Base-by-base conservation (phyloP, 1,284 basidiomycete species). In the Moesziomyces antarcticus region DNA sequence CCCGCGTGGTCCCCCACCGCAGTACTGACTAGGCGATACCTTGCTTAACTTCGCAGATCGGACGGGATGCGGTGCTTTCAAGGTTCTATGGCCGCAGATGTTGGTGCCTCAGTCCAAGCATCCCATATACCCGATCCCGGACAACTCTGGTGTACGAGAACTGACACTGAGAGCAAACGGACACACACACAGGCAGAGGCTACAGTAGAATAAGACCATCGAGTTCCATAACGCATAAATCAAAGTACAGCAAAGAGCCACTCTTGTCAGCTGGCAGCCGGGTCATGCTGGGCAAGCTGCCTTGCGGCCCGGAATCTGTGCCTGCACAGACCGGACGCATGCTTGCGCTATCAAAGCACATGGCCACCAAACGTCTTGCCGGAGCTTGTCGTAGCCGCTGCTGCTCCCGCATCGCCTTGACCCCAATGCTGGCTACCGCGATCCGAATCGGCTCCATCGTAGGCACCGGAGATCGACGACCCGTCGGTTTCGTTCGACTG, bases 1-100 rank as follows among this genome's bases (percentile, higher is more conserved):
- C 89, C 89, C 89, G 87, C 87, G 88, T 90, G 90, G 90, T 90
- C 90, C 90, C 89, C 90, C 89, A 90, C 89, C 89, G 87, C 90
- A 89, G 89, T 91, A 91, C 90, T 91, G 89, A 90, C 90, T 90
- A 85, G 88, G 89, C 89, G 88, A 89, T 88, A 90, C 89, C 88
- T 87, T 87, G 89, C 87, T 91, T 91, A 89, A 90, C 89, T 90
- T 88, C 88, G 88, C 89, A 90, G 89, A 90, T 90, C 89, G 85
- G 89, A 90, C 89, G 88, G 90, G 90, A 90, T 90, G 89, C 88
- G 88, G 89, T 90, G 88, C 88, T 90, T 90, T 90, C 89, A 88
- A 86, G 88, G 88, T 89, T 89, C 89, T 90, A 89, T 90, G 89
- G 89, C 89, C 89, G 87, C 89, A 88, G 89, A 90, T 89, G 66